Evolutionary conservation across 768 basidiomycete species (phyloP).

Genomic region (Lentinus brumalis): DNA sequence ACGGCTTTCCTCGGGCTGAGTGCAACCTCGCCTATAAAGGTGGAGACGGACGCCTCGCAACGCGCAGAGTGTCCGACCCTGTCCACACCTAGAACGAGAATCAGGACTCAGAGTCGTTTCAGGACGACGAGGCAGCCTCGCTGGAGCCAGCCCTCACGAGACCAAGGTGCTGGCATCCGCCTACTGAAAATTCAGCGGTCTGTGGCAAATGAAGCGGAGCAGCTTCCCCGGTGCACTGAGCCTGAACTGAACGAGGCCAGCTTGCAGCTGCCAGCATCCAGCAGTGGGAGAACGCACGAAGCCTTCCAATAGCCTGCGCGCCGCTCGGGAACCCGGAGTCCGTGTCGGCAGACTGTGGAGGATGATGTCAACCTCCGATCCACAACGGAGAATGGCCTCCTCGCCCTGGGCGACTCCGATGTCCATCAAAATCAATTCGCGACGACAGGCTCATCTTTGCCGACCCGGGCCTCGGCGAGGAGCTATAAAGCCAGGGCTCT

Average conservation of each 20-base stretch:
- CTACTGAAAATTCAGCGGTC: too few species aligned
- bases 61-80: neutral
- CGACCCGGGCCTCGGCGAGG: neutral
- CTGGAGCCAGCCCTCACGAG: neutral
- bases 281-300: neutral
- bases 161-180: too few species aligned
- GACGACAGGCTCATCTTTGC: neutral
- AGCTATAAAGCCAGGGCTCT: neutral
- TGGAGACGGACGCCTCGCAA: slow-evolving; percentile 6
- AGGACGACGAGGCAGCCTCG: slow-evolving; percentile 1
- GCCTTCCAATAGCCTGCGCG: neutral
- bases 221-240: too few species aligned
- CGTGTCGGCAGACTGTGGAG: slow-evolving; percentile 12
- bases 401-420: neutral
- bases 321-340: neutral
- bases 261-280: neutral
- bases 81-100: neutral
- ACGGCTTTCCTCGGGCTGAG: neutral
- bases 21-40: neutral
- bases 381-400: slow-evolving; percentile 6
- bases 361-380: slow-evolving; percentile 24
- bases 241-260: too few species aligned
- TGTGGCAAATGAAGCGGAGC: too few species aligned
- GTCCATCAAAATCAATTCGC: neutral
- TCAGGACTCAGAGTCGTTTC: neutral